Percentiles rank a stretch among this genome's conserved stretches.
phyloP scores from a whole-genome alignment of 306 rosid genomes.

The Alnus rubra region DNA sequence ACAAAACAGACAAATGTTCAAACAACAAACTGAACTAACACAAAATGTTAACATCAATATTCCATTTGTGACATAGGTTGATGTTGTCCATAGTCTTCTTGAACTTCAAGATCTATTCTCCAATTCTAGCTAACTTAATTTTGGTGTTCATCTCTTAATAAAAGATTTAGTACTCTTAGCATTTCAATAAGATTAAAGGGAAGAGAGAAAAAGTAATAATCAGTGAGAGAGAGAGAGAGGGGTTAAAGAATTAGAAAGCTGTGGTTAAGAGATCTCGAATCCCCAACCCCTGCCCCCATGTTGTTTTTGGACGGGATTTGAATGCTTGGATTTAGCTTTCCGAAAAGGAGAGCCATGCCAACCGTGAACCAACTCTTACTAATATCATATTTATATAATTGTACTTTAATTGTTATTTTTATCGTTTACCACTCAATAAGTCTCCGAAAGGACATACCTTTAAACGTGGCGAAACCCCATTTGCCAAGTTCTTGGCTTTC shows the following conservation, averaged over 20 bases:
- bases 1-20: no score
- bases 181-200: conserved; percentile 30
- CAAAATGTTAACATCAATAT: no score
- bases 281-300: conserved; percentile 58
- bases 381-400: conserved; percentile 13
- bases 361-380: conserved; percentile 56
- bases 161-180: no score
- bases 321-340: conserved; percentile 57
- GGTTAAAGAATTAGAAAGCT: conserved; percentile 44
- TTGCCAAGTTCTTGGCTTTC: conserved; percentile 29
- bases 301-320: conserved; percentile 70
- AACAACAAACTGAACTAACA: no score
- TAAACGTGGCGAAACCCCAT: not conserved
- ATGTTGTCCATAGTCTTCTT: no score
- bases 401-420: conserved; percentile 12
- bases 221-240: conserved; percentile 8
- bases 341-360: conserved; percentile 71
- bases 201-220: conserved; percentile 16
- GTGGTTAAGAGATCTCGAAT: conserved; percentile 57
- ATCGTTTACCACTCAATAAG: conserved; percentile 29
- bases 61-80: no score
- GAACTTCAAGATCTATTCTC: no score
- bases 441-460: no score
- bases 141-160: no score
- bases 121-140: no score